Evolutionary conservation across 768 basidiomycete genomes (phyloP).

Genomic region (Boletus subcaerulescens): DNA sequence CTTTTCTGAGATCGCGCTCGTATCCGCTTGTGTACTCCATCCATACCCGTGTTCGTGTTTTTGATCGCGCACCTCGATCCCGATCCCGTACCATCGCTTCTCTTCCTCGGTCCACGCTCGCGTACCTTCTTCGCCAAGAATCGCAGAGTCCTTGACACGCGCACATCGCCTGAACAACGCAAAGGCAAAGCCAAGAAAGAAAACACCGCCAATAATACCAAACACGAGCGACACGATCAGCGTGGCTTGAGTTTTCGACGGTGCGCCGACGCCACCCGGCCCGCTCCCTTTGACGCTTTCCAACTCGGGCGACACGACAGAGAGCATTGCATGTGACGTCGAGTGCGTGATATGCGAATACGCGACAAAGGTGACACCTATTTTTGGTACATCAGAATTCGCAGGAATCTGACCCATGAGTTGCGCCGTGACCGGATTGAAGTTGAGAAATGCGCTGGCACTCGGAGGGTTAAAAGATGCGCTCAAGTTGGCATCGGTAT

Average conservation of each 20-base stretch:
- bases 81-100: slow-evolving; percentile 65
- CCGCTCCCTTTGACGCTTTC: slow-evolving; percentile 35
- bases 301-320: slow-evolving; percentile 43
- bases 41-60: slow-evolving; percentile 27
- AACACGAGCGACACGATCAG: slow-evolving; percentile 62
- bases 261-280: slow-evolving; percentile 38
- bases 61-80: slow-evolving; percentile 22
- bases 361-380: slow-evolving; percentile 61
- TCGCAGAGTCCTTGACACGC: slow-evolving; percentile 56
- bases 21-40: slow-evolving; percentile 30
- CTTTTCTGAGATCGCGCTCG: slow-evolving; percentile 29
- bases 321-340: slow-evolving; percentile 62
- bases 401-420: slow-evolving; percentile 57
- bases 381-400: slow-evolving; percentile 39
- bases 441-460: slow-evolving; percentile 50
- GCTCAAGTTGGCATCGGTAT: slow-evolving; percentile 49
- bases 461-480: slow-evolving; percentile 52
- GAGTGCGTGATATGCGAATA: slow-evolving; percentile 66
- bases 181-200: slow-evolving; percentile 51
- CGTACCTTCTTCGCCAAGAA: slow-evolving; percentile 57
- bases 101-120: slow-evolving; percentile 63
- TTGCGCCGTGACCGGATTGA: slow-evolving; percentile 42
- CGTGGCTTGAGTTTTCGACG: slow-evolving; percentile 47
- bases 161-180: slow-evolving; percentile 55
- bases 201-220: slow-evolving; percentile 57